Conservation (phyloP, 176 grass and related monocot species). For the Cocos nucifera region DNA sequence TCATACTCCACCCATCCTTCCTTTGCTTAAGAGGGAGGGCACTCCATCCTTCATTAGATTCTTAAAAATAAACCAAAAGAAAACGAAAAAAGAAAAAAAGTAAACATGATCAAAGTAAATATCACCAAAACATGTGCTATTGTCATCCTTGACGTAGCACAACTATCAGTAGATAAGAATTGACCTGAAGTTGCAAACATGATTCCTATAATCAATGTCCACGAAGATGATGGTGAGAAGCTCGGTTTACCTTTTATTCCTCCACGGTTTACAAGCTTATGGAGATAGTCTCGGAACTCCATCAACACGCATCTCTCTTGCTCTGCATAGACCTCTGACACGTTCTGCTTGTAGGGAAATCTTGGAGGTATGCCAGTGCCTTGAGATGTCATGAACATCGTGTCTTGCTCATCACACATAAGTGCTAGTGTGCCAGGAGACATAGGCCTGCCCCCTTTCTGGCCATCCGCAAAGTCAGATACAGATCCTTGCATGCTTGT, state of each 20-base stretch:
- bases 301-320: slow-evolving; percentile 78
- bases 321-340: slow-evolving; percentile 53
- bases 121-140: too few species aligned
- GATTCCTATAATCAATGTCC: background rate
- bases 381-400: slow-evolving; percentile 45
- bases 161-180: background rate
- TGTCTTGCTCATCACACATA: slow-evolving; percentile 81
- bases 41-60: too few species aligned
- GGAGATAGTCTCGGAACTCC: slow-evolving; percentile 67
- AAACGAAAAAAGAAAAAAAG: too few species aligned
- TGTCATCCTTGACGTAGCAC: too few species aligned
- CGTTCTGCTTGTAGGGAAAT: slow-evolving; percentile 31
- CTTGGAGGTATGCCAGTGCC: slow-evolving; percentile 23
- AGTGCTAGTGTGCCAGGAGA: slow-evolving; percentile 84
- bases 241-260: slow-evolving; percentile 74
- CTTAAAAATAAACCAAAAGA: too few species aligned
- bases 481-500: slow-evolving; percentile 37
- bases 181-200: background rate
- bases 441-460: slow-evolving; percentile 62
- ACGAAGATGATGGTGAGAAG: slow-evolving; percentile 11
- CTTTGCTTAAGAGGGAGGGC: too few species aligned
- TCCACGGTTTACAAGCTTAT: slow-evolving; percentile 53
- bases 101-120: too few species aligned
- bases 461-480: slow-evolving; percentile 35
- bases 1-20: too few species aligned